These are phyloP conservation scores for Corniculantispora saksenae DNA, from an alignment of 2,329 filamentous ascomycete species.

Conservation along the genomic window DNA sequence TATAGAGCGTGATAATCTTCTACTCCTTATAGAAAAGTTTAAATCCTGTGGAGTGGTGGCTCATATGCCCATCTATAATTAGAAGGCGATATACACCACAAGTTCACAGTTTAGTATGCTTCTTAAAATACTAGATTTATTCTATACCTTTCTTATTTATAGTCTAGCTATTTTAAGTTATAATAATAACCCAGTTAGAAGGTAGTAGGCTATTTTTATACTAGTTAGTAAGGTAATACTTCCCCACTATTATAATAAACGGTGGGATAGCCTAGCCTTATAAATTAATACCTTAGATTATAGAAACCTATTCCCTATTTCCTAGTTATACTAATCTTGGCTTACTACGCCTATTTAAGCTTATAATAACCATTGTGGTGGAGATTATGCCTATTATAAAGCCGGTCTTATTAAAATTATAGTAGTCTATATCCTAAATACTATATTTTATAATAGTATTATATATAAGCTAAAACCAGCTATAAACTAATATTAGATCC, in stretches of 20 bases:
- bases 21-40: background rate
- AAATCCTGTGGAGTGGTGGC: background rate
- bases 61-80: no score
- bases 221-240: no score
- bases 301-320: conserved; percentile 1
- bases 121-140: conserved; percentile 11
- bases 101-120: no score
- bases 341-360: no score
- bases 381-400: conserved; percentile 24
- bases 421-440: conserved; percentile 22
- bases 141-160: conserved; percentile 2
- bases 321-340: no score
- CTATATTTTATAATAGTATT: conserved; percentile 18
- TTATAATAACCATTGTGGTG: background rate
- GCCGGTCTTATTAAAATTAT: conserved; percentile 27
- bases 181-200: background rate
- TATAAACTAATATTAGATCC: no score
- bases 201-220: no score
- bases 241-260: no score
- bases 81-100: no score
- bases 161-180: conserved; percentile 1
- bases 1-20: conserved; percentile 7
- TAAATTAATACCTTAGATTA: conserved; percentile 3
- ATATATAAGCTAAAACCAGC: no score
- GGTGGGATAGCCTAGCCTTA: background rate